These are phyloP conservation scores for Eutrema japonicum DNA, from an alignment of 345 rosid genomes.

Conservation along the genomic window DNA sequence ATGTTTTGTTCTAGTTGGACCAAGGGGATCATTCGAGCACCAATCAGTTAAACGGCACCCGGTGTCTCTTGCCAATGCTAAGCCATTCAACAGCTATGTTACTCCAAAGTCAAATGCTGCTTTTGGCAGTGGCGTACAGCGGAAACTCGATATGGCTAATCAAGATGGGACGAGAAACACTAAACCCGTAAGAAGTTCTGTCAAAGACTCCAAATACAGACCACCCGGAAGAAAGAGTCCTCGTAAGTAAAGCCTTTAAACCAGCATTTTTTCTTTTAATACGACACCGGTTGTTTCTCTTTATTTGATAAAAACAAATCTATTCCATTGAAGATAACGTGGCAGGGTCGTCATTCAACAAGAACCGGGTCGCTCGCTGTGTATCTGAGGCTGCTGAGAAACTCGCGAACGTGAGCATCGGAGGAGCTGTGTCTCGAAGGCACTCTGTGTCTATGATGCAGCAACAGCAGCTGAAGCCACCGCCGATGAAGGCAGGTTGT, in stretches of 20 bases:
- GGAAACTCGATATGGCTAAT: constrained; percentile 67
- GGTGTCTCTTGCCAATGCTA: constrained; percentile 55
- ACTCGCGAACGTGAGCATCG: constrained; percentile 58
- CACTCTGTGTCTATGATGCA: constrained; percentile 46
- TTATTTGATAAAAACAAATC: neutral
- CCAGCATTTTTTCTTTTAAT: neutral
- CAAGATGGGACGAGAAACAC: constrained; percentile 61
- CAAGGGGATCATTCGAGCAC: constrained; percentile 63
- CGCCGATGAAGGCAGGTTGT: constrained; percentile 79
- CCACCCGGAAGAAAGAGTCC: constrained; percentile 81
- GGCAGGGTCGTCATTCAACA: constrained; percentile 49
- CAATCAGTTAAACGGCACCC: constrained; percentile 58
- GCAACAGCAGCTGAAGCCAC: constrained; percentile 46
- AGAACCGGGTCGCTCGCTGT: constrained; percentile 47
- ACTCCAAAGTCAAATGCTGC: constrained; percentile 58
- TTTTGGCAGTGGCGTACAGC: constrained; percentile 69
- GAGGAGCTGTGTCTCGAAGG: constrained; percentile 49
- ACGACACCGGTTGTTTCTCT: neutral
- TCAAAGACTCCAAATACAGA: constrained; percentile 63
- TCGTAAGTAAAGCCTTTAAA: constrained; percentile 54
- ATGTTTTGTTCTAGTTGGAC: constrained; percentile 48
- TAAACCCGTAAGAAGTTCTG: constrained; percentile 50
- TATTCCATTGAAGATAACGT: neutral
- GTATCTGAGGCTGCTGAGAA: constrained; percentile 58
- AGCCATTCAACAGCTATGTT: constrained; percentile 49